Conservation (phyloP, 208 protist species). For the Acanthamoeba culbertsoni region DNA sequence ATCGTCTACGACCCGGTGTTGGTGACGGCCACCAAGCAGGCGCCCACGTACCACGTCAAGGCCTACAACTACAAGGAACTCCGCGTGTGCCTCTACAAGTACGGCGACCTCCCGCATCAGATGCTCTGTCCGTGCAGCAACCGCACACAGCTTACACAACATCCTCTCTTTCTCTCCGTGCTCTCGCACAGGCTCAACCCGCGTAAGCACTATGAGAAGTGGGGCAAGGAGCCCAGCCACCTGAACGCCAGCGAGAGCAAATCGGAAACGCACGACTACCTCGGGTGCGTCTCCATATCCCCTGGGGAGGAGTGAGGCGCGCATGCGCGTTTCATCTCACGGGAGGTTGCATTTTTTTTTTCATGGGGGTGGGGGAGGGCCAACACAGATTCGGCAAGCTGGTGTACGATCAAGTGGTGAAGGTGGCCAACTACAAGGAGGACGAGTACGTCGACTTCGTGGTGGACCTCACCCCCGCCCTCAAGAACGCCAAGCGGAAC, state of each 20-base stretch:
- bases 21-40: background rate
- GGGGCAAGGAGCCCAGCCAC: slow-evolving; percentile 38
- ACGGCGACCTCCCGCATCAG: background rate
- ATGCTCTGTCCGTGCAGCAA: too few relatives aligned
- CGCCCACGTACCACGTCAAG: slow-evolving; percentile 57
- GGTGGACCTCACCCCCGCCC: slow-evolving; percentile 36
- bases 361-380: background rate
- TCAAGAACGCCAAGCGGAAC: slow-evolving; percentile 6
- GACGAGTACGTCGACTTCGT: slow-evolving; percentile 52
- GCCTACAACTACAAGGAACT: slow-evolving; percentile 56
- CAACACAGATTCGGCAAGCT: slow-evolving; percentile 43
- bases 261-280: slow-evolving; percentile 51
- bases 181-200: slow-evolving; percentile 4
- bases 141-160: background rate
- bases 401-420: slow-evolving; percentile 20
- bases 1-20: slow-evolving; percentile 58
- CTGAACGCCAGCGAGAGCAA: background rate
- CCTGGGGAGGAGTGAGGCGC: too few relatives aligned
- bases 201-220: slow-evolving; percentile 35
- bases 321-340: too few relatives aligned
- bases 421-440: slow-evolving; percentile 33
- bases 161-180: background rate
- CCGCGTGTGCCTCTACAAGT: slow-evolving; percentile 60
- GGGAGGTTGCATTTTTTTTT: too few relatives aligned
- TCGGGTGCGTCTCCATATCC: background rate